Evolutionary conservation across 805 yeast species (phyloP).

Genomic region (Candida yuanshanica): DNA sequence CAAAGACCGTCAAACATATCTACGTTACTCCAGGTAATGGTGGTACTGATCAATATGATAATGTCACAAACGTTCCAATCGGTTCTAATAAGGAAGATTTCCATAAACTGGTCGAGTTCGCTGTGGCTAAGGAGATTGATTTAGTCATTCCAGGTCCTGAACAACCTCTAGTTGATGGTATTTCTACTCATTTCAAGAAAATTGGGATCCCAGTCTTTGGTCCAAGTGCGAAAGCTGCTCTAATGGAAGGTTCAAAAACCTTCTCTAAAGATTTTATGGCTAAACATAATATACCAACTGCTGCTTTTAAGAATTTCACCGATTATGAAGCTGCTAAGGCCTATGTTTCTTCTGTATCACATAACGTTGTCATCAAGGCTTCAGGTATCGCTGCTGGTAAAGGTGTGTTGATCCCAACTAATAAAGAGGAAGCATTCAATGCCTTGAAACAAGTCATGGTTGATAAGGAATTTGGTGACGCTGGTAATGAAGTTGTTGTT

Average conservation of each 20-base stretch:
- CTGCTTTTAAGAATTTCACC: constrained; percentile 78
- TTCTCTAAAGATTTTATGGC: constrained; percentile 93
- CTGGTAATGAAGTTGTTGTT: constrained; percentile 92
- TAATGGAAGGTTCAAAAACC: constrained; percentile 95
- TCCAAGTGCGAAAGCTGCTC: constrained; percentile 86
- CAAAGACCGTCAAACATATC: constrained; percentile 62
- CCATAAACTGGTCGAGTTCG: constrained; percentile 64
- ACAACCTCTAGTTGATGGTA: constrained; percentile 95
- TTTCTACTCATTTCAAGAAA: constrained; percentile 61
- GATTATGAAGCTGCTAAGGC: constrained; percentile 68
- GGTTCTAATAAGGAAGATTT: constrained; percentile 64
- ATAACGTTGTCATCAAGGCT: constrained; percentile 89
- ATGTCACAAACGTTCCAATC: constrained; percentile 67
- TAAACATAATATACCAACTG: constrained; percentile 90
- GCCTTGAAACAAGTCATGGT: constrained; percentile 90
- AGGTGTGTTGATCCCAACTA: constrained; percentile 90
- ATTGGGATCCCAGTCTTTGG: constrained; percentile 97
- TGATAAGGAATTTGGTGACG: constrained; percentile 80
- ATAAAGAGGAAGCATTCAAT: constrained; percentile 74
- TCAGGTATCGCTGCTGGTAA: constrained; percentile 98
- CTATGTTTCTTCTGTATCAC: constrained; percentile 59
- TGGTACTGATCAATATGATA: constrained; percentile 61
- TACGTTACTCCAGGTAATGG: constrained; percentile 98
- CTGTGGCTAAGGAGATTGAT: constrained; percentile 55
- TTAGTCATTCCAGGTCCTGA: constrained; percentile 98